phyloP scores from a whole-genome alignment of 2,329 filamentous ascomycete species.

The Arachnomyces sp. region DNA sequence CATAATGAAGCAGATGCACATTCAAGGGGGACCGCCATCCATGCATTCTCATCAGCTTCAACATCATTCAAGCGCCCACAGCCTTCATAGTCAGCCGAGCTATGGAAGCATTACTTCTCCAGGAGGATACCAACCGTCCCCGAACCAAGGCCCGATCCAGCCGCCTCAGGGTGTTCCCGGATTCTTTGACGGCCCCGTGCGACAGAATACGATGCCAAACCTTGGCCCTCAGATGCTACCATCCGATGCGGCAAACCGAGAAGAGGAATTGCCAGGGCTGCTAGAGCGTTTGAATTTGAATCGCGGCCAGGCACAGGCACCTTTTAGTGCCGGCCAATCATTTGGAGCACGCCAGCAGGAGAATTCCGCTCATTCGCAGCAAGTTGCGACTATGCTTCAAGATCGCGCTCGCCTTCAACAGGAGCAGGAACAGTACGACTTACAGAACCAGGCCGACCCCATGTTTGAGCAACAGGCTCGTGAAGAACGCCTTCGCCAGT shows the following conservation, averaged over 20 bases:
- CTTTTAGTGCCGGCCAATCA: constrained; percentile 41
- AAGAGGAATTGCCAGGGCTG: constrained; percentile 55
- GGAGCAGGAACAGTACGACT: constrained; percentile 52
- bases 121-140: constrained; percentile 57
- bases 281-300: constrained; percentile 60
- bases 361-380: constrained; percentile 45
- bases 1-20: constrained; percentile 63
- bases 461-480: constrained; percentile 45
- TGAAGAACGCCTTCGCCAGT: constrained; percentile 70
- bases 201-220: constrained; percentile 36
- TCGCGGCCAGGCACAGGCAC: constrained; percentile 41
- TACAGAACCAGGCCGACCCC: constrained; percentile 30
- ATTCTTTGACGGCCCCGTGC: constrained; percentile 59
- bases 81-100: constrained; percentile 92
- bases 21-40: constrained; percentile 48
- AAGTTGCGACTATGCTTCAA: constrained; percentile 54
- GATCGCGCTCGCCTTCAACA: constrained; percentile 54
- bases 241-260: constrained; percentile 53
- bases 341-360: constrained; percentile 40
- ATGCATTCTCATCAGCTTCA: constrained; percentile 61
- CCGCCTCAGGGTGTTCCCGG: constrained; percentile 47
- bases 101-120: constrained; percentile 93
- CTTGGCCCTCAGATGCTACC: constrained; percentile 36
- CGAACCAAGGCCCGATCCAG: constrained; percentile 52
- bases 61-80: constrained; percentile 91